These are phyloP conservation scores for Forsythia suspensa DNA, from an alignment of 257 asterid species.

Conservation along the genomic window DNA sequence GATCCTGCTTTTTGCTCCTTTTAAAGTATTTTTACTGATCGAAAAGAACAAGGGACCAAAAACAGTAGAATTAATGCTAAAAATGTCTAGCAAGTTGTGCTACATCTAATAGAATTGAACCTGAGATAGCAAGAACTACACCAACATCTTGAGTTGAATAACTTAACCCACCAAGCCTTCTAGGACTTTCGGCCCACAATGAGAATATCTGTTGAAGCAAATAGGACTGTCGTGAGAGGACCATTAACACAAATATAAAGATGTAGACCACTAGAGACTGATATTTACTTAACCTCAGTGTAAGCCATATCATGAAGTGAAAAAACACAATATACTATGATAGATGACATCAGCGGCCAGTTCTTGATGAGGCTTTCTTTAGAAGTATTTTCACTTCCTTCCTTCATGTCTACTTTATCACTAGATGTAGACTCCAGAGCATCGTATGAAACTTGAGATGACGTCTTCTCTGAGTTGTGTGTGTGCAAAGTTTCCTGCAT, in stretches of 20 bases:
- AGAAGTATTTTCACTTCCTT: constrained; percentile 17
- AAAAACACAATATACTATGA: constrained; percentile 64
- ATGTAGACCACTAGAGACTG: not conserved
- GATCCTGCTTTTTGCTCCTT: too few species aligned
- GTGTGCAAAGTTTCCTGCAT: constrained; percentile 70
- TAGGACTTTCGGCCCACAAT: constrained; percentile 85
- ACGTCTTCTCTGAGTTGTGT: constrained; percentile 21
- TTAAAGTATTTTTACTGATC: not conserved
- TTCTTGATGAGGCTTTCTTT: constrained; percentile 55
- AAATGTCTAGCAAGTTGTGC: too few species aligned
- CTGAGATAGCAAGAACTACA: constrained; percentile 74
- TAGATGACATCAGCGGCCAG: constrained; percentile 88
- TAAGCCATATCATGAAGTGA: constrained; percentile 89
- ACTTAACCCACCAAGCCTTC: constrained; percentile 73
- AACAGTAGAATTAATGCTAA: too few species aligned
- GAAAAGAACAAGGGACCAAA: too few species aligned
- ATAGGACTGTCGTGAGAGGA: not conserved
- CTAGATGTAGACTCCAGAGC: constrained; percentile 34
- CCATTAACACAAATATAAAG: not conserved
- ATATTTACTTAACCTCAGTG: constrained; percentile 50
- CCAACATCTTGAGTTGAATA: constrained; percentile 75
- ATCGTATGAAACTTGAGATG: constrained; percentile 25
- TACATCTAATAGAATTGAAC: constrained; percentile 24
- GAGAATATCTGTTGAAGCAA: constrained; percentile 61
- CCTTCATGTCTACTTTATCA: constrained; percentile 16